A percentile compares a stretch with the other conserved stretches of the same genome.
Conservation (phyloP, 1,139 yeast genomes). For the Saccharomycopsis hybrid region DNA sequence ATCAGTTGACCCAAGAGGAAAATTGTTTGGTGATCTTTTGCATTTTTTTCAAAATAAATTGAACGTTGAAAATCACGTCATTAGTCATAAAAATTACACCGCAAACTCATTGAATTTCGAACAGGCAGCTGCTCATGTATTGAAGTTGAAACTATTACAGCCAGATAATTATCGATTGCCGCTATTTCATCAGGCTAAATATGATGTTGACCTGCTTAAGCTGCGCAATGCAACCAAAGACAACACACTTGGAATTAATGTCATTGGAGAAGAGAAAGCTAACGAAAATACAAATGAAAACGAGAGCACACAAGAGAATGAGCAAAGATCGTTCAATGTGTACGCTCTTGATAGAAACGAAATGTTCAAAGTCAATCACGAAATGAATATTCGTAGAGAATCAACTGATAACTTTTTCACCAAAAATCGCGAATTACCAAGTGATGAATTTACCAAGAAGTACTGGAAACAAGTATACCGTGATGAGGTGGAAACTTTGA, state of each 20-base stretch:
- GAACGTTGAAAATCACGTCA: slow-evolving; percentile 50
- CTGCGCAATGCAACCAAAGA: slow-evolving; percentile 21
- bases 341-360: background rate
- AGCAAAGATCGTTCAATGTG: background rate
- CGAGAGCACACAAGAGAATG: too few relatives aligned
- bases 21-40: slow-evolving; percentile 37
- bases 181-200: background rate
- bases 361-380: background rate
- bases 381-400: background rate
- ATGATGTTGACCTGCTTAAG: background rate
- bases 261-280: background rate
- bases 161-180: slow-evolving; percentile 49
- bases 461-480: background rate
- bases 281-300: too few relatives aligned
- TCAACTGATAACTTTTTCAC: background rate
- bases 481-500: background rate
- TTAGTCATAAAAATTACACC: slow-evolving; percentile 62
- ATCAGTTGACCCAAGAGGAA: slow-evolving; percentile 39
- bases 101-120: slow-evolving; percentile 56
- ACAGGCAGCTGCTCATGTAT: slow-evolving; percentile 45
- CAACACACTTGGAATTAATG: slow-evolving; percentile 14
- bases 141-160: slow-evolving; percentile 53
- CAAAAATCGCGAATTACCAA: background rate
- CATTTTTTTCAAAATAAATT: slow-evolving; percentile 39
- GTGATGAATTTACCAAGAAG: background rate